A percentile compares a stretch with the other conserved stretches of the same genome.
Conservation (phyloP, 306 rosid species). For the Bauhinia variegata region DNA sequence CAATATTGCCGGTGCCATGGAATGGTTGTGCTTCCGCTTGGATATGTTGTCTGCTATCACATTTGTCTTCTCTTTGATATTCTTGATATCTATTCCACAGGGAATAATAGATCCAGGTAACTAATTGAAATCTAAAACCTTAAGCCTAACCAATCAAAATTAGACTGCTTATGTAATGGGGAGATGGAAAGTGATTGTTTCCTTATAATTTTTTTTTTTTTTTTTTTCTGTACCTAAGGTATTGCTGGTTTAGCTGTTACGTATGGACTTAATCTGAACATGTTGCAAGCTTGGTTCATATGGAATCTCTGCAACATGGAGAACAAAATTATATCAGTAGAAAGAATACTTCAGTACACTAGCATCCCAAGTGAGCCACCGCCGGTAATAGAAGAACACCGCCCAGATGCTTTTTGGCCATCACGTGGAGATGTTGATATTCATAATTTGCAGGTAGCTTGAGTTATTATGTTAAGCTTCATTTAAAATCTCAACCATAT, state of each 20-base stretch:
- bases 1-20: slow-evolving; percentile 69
- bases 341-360: slow-evolving; percentile 77
- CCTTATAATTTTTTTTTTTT: neutral
- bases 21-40: slow-evolving; percentile 80
- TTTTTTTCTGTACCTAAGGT: slow-evolving; percentile 43
- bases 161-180: slow-evolving; percentile 5
- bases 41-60: slow-evolving; percentile 72
- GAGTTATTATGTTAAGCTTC: neutral
- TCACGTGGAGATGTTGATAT: slow-evolving; percentile 67
- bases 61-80: slow-evolving; percentile 67
- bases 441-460: slow-evolving; percentile 66
- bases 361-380: slow-evolving; percentile 73
- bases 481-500: neutral
- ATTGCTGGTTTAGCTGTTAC: slow-evolving; percentile 88
- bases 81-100: slow-evolving; percentile 70
- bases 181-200: slow-evolving; percentile 14
- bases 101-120: slow-evolving; percentile 83
- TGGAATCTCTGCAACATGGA: slow-evolving; percentile 76
- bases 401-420: slow-evolving; percentile 72
- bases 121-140: slow-evolving; percentile 14
- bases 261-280: slow-evolving; percentile 79
- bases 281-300: slow-evolving; percentile 65
- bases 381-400: slow-evolving; percentile 57
- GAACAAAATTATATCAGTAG: slow-evolving; percentile 83
- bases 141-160: neutral